Evolutionary conservation across 2,329 filamentous ascomycete genomes (phyloP).

Genomic region (Pestalotiopsis sp.): DNA sequence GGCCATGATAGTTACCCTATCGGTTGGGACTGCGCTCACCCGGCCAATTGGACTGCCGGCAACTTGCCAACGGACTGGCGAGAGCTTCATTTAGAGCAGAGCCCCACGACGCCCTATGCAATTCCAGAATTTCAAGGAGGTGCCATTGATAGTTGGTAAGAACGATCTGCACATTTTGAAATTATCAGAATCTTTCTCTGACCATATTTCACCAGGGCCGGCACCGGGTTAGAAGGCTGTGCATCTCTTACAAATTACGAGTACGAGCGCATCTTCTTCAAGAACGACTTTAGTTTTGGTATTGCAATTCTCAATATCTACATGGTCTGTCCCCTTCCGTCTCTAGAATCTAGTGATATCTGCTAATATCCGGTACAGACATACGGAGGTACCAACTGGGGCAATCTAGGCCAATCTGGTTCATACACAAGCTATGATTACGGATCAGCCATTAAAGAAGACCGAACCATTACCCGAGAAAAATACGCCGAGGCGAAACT

Average conservation of each 20-base stretch:
- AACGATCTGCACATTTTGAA: neutral
- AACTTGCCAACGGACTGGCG: slow-evolving; percentile 60
- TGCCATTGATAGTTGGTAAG: slow-evolving; percentile 67
- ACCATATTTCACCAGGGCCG: slow-evolving; percentile 49
- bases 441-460: slow-evolving; percentile 66
- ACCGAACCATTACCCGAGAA: slow-evolving; percentile 68
- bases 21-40: slow-evolving; percentile 48
- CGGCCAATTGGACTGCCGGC: slow-evolving; percentile 59
- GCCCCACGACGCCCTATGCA: slow-evolving; percentile 64
- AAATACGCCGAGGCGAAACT: slow-evolving; percentile 84
- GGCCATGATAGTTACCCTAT: slow-evolving; percentile 46
- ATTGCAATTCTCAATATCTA: slow-evolving; percentile 73
- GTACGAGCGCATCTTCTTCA: slow-evolving; percentile 79
- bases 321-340: slow-evolving; percentile 50
- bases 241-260: slow-evolving; percentile 69
- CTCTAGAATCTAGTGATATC: too few relatives aligned
- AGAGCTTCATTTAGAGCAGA: slow-evolving; percentile 58
- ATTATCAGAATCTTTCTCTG: neutral
- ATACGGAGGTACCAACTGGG: slow-evolving; percentile 80
- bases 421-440: slow-evolving; percentile 65
- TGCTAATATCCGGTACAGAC: neutral
- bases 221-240: slow-evolving; percentile 70
- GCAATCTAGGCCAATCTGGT: slow-evolving; percentile 73
- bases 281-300: slow-evolving; percentile 62
- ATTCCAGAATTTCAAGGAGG: slow-evolving; percentile 65